Percentiles rank a stretch among this genome's conserved stretches.
Evolutionary conservation across 106 monocot species (phyloP).

Genomic region (Dendrobium chrysotoxum): DNA sequence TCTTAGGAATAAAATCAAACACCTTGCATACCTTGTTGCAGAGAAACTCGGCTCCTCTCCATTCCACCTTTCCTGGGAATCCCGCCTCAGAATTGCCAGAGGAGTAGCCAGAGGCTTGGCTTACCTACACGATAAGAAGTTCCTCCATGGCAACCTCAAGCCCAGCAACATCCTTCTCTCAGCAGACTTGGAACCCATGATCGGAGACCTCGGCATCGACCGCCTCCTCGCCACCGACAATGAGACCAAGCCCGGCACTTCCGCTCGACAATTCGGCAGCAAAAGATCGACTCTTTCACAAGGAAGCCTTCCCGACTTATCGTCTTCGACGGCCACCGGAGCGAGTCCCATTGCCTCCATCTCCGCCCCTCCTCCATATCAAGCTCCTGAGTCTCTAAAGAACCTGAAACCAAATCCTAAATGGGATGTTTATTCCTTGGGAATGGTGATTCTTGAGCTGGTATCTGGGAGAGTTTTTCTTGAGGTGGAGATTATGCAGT

Average conservation of each 20-base stretch:
- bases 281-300: conserved; percentile 76
- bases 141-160: conserved; percentile 84
- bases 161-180: conserved; percentile 79
- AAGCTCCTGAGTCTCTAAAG: conserved; percentile 77
- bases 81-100: conserved; percentile 63
- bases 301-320: conserved; percentile 61
- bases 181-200: conserved; percentile 57
- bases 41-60: conserved; percentile 72
- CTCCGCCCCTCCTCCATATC: conserved; percentile 37
- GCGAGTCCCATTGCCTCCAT: conserved; percentile 35
- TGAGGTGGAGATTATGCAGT: conserved; percentile 65
- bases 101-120: conserved; percentile 76
- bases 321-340: conserved; percentile 21
- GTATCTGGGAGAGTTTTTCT: conserved; percentile 58
- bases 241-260: conserved; percentile 29
- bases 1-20: background rate
- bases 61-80: conserved; percentile 49
- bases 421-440: conserved; percentile 93
- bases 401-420: conserved; percentile 73
- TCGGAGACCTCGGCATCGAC: conserved; percentile 82
- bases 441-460: conserved; percentile 73
- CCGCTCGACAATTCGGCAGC: conserved; percentile 76
- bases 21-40: conserved; percentile 18
- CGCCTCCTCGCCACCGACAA: conserved; percentile 35
- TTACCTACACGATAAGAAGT: conserved; percentile 89